These are phyloP conservation scores for Microbotryum scabiosae DNA, from an alignment of 1,284 basidiomycete genomes.

Conservation along the genomic window DNA sequence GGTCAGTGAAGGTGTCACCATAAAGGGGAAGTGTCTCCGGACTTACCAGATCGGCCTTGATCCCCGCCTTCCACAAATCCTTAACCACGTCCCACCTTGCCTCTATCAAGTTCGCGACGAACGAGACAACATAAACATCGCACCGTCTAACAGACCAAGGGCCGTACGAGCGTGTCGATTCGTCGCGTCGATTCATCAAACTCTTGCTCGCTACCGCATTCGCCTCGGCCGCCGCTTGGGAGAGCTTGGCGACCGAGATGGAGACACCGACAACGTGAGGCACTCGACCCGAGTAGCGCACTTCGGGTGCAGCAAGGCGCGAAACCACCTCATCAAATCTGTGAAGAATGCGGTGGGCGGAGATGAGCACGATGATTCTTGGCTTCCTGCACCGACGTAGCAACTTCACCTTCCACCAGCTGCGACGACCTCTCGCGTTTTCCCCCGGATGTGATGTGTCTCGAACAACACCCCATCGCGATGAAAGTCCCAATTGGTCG, in stretches of 20 bases:
- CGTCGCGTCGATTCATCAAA: slow-evolving; percentile 36
- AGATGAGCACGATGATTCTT: neutral
- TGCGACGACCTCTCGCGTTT: slow-evolving; percentile 45
- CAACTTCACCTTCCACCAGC: slow-evolving; percentile 42
- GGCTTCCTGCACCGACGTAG: no score
- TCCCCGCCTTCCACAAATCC: slow-evolving; percentile 49
- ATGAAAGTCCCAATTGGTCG: slow-evolving; percentile 43
- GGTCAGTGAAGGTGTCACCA: no score
- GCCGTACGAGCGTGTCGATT: slow-evolving; percentile 44
- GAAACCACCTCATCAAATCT: slow-evolving; percentile 48
- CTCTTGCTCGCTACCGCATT: slow-evolving; percentile 40
- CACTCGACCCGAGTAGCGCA: slow-evolving; percentile 29
- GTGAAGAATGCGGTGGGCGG: neutral
- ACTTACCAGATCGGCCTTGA: slow-evolving; percentile 48
- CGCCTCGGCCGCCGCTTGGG: slow-evolving; percentile 42
- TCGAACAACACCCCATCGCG: slow-evolving; percentile 49
- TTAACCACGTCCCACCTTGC: slow-evolving; percentile 45
- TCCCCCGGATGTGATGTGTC: slow-evolving; percentile 42
- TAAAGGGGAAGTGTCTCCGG: neutral
- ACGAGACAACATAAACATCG: slow-evolving; percentile 50
- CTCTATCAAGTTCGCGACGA: slow-evolving; percentile 43
- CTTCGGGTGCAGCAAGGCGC: slow-evolving; percentile 43
- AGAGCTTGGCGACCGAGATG: slow-evolving; percentile 47
- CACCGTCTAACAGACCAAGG: slow-evolving; percentile 46
- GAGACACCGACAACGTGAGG: slow-evolving; percentile 49